These are phyloP conservation scores for Colletotrichum musae DNA, from an alignment of 2,329 filamentous ascomycete genomes.

Conservation along the genomic window DNA sequence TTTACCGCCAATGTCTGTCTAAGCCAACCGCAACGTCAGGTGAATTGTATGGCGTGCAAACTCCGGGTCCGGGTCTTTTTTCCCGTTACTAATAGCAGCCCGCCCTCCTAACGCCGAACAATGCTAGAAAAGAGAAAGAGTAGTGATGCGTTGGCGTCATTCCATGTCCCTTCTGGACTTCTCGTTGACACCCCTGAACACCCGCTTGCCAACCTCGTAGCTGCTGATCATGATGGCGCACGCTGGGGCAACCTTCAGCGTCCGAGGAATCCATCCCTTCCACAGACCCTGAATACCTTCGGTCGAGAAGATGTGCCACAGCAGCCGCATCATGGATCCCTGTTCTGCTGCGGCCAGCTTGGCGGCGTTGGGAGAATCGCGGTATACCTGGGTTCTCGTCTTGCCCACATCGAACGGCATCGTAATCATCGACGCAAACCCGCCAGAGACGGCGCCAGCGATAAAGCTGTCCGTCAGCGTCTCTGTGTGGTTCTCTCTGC, in stretches of 20 bases:
- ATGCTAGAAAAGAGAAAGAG: conserved; percentile 30
- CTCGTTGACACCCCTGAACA: conserved; percentile 82
- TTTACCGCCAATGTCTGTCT: conserved; percentile 31
- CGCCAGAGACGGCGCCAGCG: conserved; percentile 86
- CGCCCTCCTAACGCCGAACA: conserved; percentile 36
- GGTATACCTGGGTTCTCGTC: conserved; percentile 89
- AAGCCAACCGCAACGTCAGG: conserved; percentile 20
- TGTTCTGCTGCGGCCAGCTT: conserved; percentile 75
- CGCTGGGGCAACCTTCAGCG: conserved; percentile 93
- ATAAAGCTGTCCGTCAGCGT: conserved; percentile 92
- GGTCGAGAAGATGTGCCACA: conserved; percentile 91
- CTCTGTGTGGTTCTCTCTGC: conserved; percentile 77
- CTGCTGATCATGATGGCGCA: conserved; percentile 99
- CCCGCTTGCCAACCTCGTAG: conserved; percentile 95
- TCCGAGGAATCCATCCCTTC: conserved; percentile 91
- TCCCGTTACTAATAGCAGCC: conserved; percentile 23
- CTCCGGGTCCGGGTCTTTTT: conserved; percentile 26
- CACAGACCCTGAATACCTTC: conserved; percentile 88
- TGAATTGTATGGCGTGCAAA: conserved; percentile 30
- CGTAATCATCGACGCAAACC: conserved; percentile 88
- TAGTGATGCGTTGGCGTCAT: conserved; percentile 24
- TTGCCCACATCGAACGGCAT: conserved; percentile 99
- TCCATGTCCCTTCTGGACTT: conserved; percentile 46
- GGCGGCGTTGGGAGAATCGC: conserved; percentile 64
- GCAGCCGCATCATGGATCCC: conserved; percentile 82